Conservation (phyloP, 371 early-diverging fungal genomes). For the Mortierella sp. region DNA sequence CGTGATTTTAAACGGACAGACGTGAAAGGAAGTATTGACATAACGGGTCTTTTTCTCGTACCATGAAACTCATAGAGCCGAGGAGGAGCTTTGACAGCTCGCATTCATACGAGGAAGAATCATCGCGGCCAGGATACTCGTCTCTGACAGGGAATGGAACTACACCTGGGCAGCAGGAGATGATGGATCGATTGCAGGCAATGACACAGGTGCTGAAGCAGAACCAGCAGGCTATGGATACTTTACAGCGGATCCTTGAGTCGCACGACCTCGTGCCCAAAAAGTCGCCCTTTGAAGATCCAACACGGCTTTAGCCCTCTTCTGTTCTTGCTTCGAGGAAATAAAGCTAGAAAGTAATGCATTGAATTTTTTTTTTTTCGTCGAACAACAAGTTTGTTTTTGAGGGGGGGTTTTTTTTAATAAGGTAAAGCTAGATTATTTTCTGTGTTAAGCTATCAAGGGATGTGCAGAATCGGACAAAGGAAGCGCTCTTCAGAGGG, state of each 20-base stretch:
- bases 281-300: slow-evolving; percentile 47
- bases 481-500: neutral
- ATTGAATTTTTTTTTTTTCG: neutral
- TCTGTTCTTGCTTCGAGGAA: too few species aligned
- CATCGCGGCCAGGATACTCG: slow-evolving; percentile 31
- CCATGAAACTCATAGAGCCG: slow-evolving; percentile 1
- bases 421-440: neutral
- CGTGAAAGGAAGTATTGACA: neutral
- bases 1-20: neutral
- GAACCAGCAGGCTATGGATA: slow-evolving; percentile 69
- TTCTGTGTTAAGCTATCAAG: neutral
- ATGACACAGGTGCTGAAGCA: slow-evolving; percentile 65
- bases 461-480: neutral
- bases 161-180: slow-evolving; percentile 54
- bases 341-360: neutral
- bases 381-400: neutral
- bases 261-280: slow-evolving; percentile 58
- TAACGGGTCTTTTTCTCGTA: neutral
- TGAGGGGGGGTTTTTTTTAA: neutral
- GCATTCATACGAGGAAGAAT: slow-evolving; percentile 37
- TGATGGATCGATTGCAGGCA: slow-evolving; percentile 63
- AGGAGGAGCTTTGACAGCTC: slow-evolving; percentile 50
- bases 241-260: slow-evolving; percentile 62
- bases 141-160: slow-evolving; percentile 24
- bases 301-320: neutral